A percentile compares a stretch with the other conserved stretches of the same genome.
Evolutionary conservation across 345 rosid genomes (phyloP).

Genomic region (Anastatica hierochuntica): DNA sequence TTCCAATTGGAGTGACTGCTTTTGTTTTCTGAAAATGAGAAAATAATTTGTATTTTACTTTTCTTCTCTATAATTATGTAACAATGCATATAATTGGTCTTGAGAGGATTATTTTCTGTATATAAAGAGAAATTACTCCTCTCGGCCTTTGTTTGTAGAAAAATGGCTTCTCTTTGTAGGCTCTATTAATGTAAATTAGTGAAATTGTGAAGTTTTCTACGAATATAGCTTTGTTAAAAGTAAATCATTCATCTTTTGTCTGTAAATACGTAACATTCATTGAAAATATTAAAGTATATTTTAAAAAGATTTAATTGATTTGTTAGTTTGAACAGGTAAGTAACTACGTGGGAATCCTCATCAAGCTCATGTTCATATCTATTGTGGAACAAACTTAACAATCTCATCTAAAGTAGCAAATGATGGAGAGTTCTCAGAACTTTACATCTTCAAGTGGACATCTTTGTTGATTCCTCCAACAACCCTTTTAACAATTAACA

Average conservation of each 20-base stretch:
- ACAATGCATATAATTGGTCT: constrained; percentile 9
- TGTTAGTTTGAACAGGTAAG: constrained; percentile 51
- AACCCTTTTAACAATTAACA: constrained; percentile 71
- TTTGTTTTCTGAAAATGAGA: not conserved
- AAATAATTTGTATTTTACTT: too few species aligned
- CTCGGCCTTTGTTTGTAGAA: not conserved
- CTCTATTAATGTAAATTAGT: not conserved
- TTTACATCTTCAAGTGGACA: constrained; percentile 93
- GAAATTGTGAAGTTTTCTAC: too few species aligned
- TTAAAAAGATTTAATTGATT: not conserved
- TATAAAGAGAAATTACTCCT: not conserved
- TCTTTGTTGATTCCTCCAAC: constrained; percentile 89
- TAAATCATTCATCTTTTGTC: too few species aligned
- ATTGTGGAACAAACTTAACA: constrained; percentile 89
- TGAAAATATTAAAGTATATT: not conserved
- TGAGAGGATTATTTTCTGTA: constrained; percentile 3
- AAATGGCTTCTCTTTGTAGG: not conserved
- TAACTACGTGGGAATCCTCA: constrained; percentile 84
- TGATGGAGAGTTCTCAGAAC: constrained; percentile 81
- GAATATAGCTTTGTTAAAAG: too few species aligned
- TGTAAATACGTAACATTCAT: not conserved
- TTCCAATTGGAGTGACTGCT: not conserved
- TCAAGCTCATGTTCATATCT: constrained; percentile 83
- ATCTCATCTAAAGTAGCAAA: too few species aligned
- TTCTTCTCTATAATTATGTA: constrained; percentile 5